Evolutionary conservation across 345 rosid genomes (phyloP).

Genomic region (Hevea brasiliensis): DNA sequence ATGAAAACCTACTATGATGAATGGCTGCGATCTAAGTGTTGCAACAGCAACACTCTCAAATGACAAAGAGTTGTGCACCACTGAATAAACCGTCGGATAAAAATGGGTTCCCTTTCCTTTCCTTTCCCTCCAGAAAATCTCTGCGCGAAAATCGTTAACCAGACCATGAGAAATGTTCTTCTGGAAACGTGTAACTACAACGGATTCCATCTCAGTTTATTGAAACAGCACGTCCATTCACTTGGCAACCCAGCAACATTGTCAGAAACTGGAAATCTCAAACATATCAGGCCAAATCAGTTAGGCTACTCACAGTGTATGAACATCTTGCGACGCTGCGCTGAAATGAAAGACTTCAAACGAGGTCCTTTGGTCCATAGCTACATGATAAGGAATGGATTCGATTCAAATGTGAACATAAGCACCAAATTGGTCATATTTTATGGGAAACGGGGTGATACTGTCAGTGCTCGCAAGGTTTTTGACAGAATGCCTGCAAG

Average conservation of each 20-base stretch:
- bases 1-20: too few relatives aligned
- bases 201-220: background rate
- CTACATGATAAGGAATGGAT: conserved; percentile 21
- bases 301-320: conserved; percentile 23
- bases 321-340: conserved; percentile 42
- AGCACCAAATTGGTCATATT: conserved; percentile 24
- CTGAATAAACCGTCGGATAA: too few relatives aligned
- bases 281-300: conserved; percentile 1
- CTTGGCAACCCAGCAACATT: background rate
- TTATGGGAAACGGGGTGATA: conserved; percentile 3
- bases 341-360: conserved; percentile 13
- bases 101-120: too few relatives aligned
- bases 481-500: conserved; percentile 23
- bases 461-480: conserved; percentile 20
- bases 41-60: too few relatives aligned
- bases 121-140: too few relatives aligned
- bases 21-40: too few relatives aligned
- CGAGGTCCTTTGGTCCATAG: conserved; percentile 22
- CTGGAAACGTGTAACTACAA: too few relatives aligned
- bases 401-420: conserved; percentile 5
- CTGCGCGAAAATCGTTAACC: too few relatives aligned
- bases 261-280: background rate
- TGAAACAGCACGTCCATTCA: conserved; percentile 7
- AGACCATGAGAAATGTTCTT: background rate
- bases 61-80: too few relatives aligned